Base-by-base conservation (phyloP, 2,329 filamentous ascomycete species). In the Xylariomycetidae sp. region DNA sequence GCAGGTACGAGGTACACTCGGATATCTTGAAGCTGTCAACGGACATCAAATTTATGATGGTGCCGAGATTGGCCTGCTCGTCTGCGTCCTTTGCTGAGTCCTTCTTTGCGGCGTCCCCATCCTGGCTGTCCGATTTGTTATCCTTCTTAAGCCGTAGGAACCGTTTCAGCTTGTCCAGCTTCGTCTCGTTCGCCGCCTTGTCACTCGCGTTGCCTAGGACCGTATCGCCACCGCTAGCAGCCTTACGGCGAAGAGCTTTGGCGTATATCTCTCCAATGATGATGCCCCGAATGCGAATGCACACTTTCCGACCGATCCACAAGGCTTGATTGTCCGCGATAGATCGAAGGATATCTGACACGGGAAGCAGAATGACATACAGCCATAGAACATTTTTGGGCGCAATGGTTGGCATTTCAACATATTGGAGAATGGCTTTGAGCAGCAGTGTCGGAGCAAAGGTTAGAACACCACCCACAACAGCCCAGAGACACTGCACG, bases 31-130 rank as follows among this genome's bases (percentile, higher is more conserved):
- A 97, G 30, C 90, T 96, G 67, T 98, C 94, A 25, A 98, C 94
- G 9, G 92, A 94, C 92, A 98, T 98, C 46, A 98, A 70, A 60
- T 97, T 98, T 67, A 98, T 98, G 53, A 98, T 96, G n/a, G 92
- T 94, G 42, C 94, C 92, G 31, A 94, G 74, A 41, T 92, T 96
- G 25, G 88, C 90, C 63, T 94, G 88, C 37, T 83, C 75, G 41
- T 88, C 82, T 13, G 34, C 50, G 16, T 56, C 56, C 36, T 64
- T 63, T 25, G 51, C 33, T n/a, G 49, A 46, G 18, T 57, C 56
- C 22, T 49, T 46, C 30, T 53, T 57, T 27, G 49, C 53, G 15
- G 53, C 52, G 19, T 49, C 36, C n/a, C 37, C 42, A n/a, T 63
- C 58, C 4, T 62, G 46, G 12, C 57, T 53, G 22, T 57, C 56